Base-by-base conservation (phyloP, 768 basidiomycete species). In the Boletus sensibilis region DNA sequence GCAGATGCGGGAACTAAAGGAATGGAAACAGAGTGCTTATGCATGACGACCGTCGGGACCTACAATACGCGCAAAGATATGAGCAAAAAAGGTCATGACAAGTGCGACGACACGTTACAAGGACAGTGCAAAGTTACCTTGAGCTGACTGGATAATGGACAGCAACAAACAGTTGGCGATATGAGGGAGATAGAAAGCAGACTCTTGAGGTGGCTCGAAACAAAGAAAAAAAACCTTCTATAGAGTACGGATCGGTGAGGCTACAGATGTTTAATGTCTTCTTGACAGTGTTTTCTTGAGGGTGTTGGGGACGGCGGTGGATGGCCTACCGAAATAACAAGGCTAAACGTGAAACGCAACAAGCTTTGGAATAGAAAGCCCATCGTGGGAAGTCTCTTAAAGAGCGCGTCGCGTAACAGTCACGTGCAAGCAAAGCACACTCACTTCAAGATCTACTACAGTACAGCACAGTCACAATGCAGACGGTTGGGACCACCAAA, bases 1-100 rank as follows among this genome's bases (percentile, higher is more conserved):
- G 78, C 78, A 50, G 78, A 79, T 42, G 74, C 74, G 44, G 77
- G 74, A 45, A 66, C 64, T 50, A 57, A 16, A 20, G 70, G 71
- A 43, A 72, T 43, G 50, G 70, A 72, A 62, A 63, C 56, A 53
- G 67, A 57, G 56, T 71, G 65, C 34, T 63, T 72, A 35, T 71
- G 70, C 71, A 71, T 70, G 57, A 31, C 53, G 52, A 58, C 54
- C 42, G 56, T 52, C 38, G 60, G 40, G 52, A 57, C 57, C 67
- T 66, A 27, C 20, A 33, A 44, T 40, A 37, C 12, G 5, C 29
- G 10, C 33, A 39, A 31, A 49, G 50, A 35, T 35, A 31, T 66
- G 44, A 68, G 55, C 29, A 31, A 57, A 62, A 45, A 49, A 44
- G 37, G 37, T 4, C 21, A 20, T 2, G 44, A 48, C 34, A 50